phyloP scores from a whole-genome alignment of 108 stramenopile genomes.

The Parietichytrium sp. region DNA sequence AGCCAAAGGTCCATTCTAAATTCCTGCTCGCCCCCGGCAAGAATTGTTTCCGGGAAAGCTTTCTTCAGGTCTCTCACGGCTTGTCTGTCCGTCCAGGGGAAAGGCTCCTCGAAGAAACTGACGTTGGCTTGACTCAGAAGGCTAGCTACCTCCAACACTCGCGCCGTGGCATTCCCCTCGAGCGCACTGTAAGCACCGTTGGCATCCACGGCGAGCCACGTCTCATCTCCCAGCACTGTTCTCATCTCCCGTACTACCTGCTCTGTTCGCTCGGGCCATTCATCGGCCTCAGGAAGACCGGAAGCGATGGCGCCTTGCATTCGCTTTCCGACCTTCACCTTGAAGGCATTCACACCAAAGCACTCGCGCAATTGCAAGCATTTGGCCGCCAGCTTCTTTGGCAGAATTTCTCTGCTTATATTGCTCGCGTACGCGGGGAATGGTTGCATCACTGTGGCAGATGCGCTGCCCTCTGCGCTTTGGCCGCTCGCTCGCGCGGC shows the following conservation, averaged over 20 bases:
- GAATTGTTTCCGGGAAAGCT: neutral
- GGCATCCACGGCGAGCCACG: neutral
- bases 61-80: neutral
- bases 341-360: neutral
- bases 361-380: neutral
- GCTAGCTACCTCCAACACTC: neutral
- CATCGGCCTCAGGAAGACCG: neutral
- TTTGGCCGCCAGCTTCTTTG: neutral
- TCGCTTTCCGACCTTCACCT: constrained; percentile 13
- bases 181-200: constrained; percentile 7
- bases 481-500: no score
- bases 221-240: neutral
- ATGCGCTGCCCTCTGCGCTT: no score
- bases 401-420: neutral
- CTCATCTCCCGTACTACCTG: neutral
- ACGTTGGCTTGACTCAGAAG: neutral
- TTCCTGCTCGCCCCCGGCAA: constrained; percentile 13
- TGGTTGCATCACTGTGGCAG: neutral
- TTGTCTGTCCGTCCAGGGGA: neutral
- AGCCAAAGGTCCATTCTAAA: constrained; percentile 31
- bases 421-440: constrained; percentile 3
- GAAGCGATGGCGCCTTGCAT: neutral
- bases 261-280: constrained; percentile 20
- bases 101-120: constrained; percentile 7
- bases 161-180: neutral